Percentiles rank a stretch among this genome's conserved stretches.
Conservation (phyloP, 768 basidiomycete species). For the Holtermanniella nyarrowii region DNA sequence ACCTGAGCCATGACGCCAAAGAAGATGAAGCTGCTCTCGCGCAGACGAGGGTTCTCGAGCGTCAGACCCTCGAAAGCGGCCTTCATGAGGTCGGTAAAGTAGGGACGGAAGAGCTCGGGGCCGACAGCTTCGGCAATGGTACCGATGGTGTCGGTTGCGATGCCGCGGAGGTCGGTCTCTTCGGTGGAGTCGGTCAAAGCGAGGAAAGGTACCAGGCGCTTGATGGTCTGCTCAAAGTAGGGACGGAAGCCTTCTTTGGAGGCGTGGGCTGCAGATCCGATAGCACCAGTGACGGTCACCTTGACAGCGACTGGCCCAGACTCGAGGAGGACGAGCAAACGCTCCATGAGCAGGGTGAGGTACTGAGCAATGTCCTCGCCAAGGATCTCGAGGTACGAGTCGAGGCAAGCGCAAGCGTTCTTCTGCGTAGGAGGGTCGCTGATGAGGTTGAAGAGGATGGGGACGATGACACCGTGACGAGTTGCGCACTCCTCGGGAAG, state of each 20-base stretch:
- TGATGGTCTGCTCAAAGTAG: conserved; percentile 88
- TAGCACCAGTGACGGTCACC: conserved; percentile 90
- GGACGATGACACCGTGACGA: conserved; percentile 70
- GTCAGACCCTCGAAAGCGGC: conserved; percentile 83
- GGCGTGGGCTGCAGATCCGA: conserved; percentile 95
- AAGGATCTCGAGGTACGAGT: conserved; percentile 88
- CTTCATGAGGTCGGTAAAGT: conserved; percentile 92
- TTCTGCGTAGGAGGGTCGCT: conserved; percentile 77
- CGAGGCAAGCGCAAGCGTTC: conserved; percentile 91
- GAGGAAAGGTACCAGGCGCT: conserved; percentile 78
- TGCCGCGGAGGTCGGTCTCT: conserved; percentile 86
- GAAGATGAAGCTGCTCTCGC: conserved; percentile 95
- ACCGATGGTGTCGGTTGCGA: conserved; percentile 97
- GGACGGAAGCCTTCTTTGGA: conserved; percentile 81
- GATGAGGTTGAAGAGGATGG: conserved; percentile 83
- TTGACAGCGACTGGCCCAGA: conserved; percentile 78
- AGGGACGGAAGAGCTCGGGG: conserved; percentile 83
- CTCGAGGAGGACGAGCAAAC: conserved; percentile 74
- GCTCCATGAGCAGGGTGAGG: conserved; percentile 87
- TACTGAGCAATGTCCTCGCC: conserved; percentile 81
- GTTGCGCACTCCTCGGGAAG: conserved; percentile 81
- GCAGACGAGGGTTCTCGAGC: conserved; percentile 66
- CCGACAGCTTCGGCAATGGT: conserved; percentile 97
- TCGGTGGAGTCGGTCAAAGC: conserved; percentile 71
- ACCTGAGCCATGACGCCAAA: conserved; percentile 98